phyloP scores from a whole-genome alignment of 371 early-diverging fungal genomes.

The Batkoa obscura region DNA sequence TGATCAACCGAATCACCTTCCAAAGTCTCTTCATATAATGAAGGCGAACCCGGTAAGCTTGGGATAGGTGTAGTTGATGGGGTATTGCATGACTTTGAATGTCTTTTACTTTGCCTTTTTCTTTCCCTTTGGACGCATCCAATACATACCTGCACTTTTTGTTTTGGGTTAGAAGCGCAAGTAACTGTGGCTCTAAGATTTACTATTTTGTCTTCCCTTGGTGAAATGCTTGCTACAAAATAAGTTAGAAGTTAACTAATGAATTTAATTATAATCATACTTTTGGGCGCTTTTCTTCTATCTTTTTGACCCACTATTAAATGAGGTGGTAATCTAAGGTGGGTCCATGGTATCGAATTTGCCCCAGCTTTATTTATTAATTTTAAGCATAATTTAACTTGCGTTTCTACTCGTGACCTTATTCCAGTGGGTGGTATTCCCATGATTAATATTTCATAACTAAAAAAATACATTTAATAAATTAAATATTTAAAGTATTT shows the following conservation, averaged over 20 bases:
- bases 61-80: background rate
- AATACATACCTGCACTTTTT: slow-evolving; percentile 57
- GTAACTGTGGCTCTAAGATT: slow-evolving; percentile 59
- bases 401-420: slow-evolving; percentile 83
- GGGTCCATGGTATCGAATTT: slow-evolving; percentile 61
- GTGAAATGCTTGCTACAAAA: background rate
- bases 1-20: slow-evolving; percentile 28
- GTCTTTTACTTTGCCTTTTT: background rate
- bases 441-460: no score
- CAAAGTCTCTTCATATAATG: slow-evolving; percentile 5
- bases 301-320: slow-evolving; percentile 60
- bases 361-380: slow-evolving; percentile 60
- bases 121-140: slow-evolving; percentile 57
- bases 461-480: no score
- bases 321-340: slow-evolving; percentile 63
- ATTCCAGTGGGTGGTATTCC: slow-evolving; percentile 66
- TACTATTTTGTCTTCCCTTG: slow-evolving; percentile 22
- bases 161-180: slow-evolving; percentile 64
- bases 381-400: slow-evolving; percentile 75
- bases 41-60: no score
- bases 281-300: slow-evolving; percentile 10
- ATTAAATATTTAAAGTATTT: no score
- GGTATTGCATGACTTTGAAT: no score
- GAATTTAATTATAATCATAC: background rate
- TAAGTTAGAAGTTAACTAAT: background rate